These are phyloP conservation scores for Crithidia expoeki DNA, from an alignment of 208 protist species.

Conservation along the genomic window DNA sequence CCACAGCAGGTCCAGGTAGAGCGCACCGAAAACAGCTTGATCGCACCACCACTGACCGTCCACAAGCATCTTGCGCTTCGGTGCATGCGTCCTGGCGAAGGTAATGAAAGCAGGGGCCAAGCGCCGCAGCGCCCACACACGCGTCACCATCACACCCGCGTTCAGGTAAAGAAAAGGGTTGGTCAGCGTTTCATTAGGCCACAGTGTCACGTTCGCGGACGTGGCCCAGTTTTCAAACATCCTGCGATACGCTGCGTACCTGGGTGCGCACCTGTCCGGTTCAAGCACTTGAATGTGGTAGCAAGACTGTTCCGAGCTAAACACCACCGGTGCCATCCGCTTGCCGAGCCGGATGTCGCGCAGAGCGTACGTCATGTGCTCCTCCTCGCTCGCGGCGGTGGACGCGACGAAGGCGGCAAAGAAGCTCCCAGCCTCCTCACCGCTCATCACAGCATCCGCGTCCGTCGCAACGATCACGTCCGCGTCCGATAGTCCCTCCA, in stretches of 20 bases:
- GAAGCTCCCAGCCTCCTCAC: neutral
- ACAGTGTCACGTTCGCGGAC: neutral
- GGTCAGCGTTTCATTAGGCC: neutral
- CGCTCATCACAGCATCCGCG: constrained; percentile 4
- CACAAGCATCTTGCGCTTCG: neutral
- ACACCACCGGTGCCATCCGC: constrained; percentile 1
- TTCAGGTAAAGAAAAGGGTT: neutral
- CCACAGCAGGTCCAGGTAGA: neutral
- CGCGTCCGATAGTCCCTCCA: neutral
- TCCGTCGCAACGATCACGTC: constrained; percentile 7
- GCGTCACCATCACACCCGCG: neutral
- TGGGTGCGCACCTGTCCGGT: no score
- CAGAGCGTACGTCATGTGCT: constrained; percentile 2
- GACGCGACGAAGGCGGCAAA: constrained; percentile 6
- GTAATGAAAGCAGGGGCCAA: neutral
- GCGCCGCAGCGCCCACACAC: neutral
- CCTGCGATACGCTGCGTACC: neutral
- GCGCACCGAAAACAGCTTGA: neutral
- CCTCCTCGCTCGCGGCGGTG: neutral
- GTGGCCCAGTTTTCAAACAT: neutral
- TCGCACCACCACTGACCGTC: neutral
- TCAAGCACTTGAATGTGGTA: neutral
- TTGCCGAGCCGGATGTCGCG: constrained; percentile 5
- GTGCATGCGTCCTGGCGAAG: neutral
- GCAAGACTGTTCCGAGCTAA: constrained; percentile 1